Conservation (phyloP, 2,329 filamentous ascomycete genomes). For the Phoma sp. region DNA sequence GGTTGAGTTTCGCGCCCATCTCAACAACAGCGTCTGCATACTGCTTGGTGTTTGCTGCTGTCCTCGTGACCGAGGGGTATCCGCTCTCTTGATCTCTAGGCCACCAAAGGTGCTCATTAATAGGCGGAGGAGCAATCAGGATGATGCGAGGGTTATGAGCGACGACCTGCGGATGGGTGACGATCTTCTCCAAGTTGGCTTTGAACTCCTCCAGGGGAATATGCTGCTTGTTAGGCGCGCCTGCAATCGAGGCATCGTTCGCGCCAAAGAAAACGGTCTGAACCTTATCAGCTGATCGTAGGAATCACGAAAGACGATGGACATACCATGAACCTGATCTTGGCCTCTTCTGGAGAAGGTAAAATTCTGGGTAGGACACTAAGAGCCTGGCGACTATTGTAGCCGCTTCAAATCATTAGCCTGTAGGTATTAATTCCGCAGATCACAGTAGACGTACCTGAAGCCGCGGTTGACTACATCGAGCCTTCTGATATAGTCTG, state of each 20-base stretch:
- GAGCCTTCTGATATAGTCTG: conserved; percentile 75
- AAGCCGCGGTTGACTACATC: conserved; percentile 91
- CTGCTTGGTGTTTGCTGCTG: conserved; percentile 64
- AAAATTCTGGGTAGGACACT: conserved; percentile 73
- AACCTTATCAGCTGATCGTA: conserved; percentile 13
- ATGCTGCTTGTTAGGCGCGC: conserved; percentile 70
- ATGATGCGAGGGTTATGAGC: conserved; percentile 76
- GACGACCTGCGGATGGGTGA: conserved; percentile 71
- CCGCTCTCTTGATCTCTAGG: conserved; percentile 51
- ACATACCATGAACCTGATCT: conserved; percentile 69
- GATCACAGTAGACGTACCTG: conserved; percentile 51
- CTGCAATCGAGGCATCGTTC: conserved; percentile 80
- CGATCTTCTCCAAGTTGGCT: conserved; percentile 72
- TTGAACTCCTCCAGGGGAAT: conserved; percentile 78
- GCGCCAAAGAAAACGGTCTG: conserved; percentile 84
- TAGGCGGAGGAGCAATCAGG: conserved; percentile 80
- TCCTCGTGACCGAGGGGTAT: conserved; percentile 53
- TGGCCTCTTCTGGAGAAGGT: conserved; percentile 65
- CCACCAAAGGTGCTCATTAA: conserved; percentile 76
- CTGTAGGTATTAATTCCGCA: no score
- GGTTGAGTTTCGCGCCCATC: conserved; percentile 59
- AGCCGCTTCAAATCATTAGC: conserved; percentile 62
- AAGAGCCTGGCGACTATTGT: conserved; percentile 78
- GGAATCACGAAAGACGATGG: neutral
- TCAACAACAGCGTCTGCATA: conserved; percentile 71